Conservation (phyloP, 768 basidiomycete genomes). For the Phanerochaete sordida region DNA sequence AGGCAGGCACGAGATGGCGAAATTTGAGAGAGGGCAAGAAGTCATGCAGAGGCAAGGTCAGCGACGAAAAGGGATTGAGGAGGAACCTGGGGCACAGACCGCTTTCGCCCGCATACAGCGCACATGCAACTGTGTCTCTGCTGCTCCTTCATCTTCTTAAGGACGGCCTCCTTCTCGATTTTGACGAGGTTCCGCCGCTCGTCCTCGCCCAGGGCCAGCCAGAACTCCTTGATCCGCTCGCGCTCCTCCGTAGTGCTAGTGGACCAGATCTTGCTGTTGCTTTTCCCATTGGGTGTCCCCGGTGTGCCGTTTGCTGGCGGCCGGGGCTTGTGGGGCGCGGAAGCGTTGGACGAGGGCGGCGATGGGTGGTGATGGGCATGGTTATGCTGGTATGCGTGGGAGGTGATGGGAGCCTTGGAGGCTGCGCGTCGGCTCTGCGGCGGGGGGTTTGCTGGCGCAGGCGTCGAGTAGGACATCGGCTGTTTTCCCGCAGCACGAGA, state of each 20-base stretch:
- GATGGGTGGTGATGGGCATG: conserved; percentile 56
- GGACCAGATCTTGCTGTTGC: conserved; percentile 90
- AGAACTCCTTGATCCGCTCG: conserved; percentile 97
- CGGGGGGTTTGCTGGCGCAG: conserved; percentile 32
- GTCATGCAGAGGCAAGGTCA: conserved; percentile 3
- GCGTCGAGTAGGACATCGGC: conserved; percentile 72
- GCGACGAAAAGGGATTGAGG: conserved; percentile 22
- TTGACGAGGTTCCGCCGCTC: conserved; percentile 91
- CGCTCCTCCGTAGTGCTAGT: conserved; percentile 90
- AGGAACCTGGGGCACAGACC: conserved; percentile 54
- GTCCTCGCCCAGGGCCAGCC: conserved; percentile 89
- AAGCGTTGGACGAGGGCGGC: conserved; percentile 40
- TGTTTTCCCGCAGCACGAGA: conserved; percentile 90
- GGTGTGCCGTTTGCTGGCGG: conserved; percentile 30
- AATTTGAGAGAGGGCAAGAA: background rate
- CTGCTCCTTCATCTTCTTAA: conserved; percentile 99
- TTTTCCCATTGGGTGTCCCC: conserved; percentile 38
- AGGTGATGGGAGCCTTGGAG: conserved; percentile 54
- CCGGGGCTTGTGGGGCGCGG: conserved; percentile 34
- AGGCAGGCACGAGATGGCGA: background rate
- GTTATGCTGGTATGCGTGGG: conserved; percentile 47
- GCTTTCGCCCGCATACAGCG: conserved; percentile 95
- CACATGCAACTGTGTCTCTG: conserved; percentile 95
- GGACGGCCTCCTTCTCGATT: conserved; percentile 96
- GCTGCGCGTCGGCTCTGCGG: conserved; percentile 35